Evolutionary conservation across 768 basidiomycete species (phyloP).

Genomic region (Boletales sp.): DNA sequence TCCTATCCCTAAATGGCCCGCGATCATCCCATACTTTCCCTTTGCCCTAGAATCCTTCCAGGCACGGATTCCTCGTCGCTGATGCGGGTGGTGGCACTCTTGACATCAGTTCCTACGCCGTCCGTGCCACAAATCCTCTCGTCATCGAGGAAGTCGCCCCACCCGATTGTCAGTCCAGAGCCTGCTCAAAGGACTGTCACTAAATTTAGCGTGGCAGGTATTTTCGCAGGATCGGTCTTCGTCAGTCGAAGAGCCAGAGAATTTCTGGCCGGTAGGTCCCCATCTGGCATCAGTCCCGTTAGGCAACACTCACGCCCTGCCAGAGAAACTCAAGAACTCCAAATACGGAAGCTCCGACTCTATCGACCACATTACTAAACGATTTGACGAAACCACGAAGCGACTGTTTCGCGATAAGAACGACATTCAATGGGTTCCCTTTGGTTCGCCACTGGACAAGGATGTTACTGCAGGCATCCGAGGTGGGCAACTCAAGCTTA

Average conservation of each 20-base stretch:
- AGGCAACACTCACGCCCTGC: slow-evolving; percentile 4
- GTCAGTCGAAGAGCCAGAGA: slow-evolving; percentile 71
- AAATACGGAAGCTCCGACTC: slow-evolving; percentile 70
- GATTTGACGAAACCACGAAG: slow-evolving; percentile 82
- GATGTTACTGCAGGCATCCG: slow-evolving; percentile 68
- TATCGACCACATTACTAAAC: slow-evolving; percentile 74
- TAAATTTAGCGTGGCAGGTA: slow-evolving; percentile 40
- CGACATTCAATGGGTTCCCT: slow-evolving; percentile 68
- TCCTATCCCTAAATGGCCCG: background rate
- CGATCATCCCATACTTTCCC: slow-evolving; percentile 1
- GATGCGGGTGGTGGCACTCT: slow-evolving; percentile 82
- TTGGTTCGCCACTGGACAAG: slow-evolving; percentile 77
- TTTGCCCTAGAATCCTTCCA: slow-evolving; percentile 57
- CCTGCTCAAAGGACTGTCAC: background rate
- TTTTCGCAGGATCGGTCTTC: slow-evolving; percentile 82
- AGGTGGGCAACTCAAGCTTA: slow-evolving; percentile 66
- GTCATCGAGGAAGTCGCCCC: slow-evolving; percentile 83
- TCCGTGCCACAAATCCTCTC: slow-evolving; percentile 63
- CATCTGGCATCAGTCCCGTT: background rate
- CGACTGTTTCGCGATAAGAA: slow-evolving; percentile 68
- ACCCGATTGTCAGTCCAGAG: slow-evolving; percentile 59
- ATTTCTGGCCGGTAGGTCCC: slow-evolving; percentile 59
- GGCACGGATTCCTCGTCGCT: slow-evolving; percentile 74
- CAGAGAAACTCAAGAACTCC: slow-evolving; percentile 71
- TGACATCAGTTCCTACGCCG: slow-evolving; percentile 78